Conservation (phyloP, 768 basidiomycete species). For the Mycena maculata region DNA sequence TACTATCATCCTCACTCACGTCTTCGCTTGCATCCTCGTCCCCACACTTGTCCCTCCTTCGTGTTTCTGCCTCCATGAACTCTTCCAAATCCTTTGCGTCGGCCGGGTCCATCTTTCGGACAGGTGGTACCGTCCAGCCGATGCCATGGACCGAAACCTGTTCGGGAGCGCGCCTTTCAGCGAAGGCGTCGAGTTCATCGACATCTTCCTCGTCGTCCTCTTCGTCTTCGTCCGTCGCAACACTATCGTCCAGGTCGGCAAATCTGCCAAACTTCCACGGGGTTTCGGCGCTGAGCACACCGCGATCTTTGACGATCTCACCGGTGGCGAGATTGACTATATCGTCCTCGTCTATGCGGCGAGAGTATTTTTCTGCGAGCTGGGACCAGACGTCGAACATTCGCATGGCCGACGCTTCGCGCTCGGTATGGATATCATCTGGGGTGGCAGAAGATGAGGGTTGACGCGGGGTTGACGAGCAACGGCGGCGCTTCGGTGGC, state of each 20-base stretch:
- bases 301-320: constrained; percentile 75
- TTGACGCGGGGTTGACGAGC: constrained; percentile 57
- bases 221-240: constrained; percentile 49
- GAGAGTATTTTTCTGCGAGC: constrained; percentile 75
- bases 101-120: constrained; percentile 54
- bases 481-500: constrained; percentile 62
- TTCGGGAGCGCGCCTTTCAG: constrained; percentile 40
- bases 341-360: constrained; percentile 81
- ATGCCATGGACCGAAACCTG: constrained; percentile 40
- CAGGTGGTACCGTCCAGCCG: constrained; percentile 53
- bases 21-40: constrained; percentile 51
- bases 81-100: constrained; percentile 74
- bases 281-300: constrained; percentile 62
- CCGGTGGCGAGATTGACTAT: constrained; percentile 76
- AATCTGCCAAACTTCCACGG: constrained; percentile 66
- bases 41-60: constrained; percentile 61
- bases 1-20: constrained; percentile 41
- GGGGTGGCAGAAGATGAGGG: constrained; percentile 53
- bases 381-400: constrained; percentile 73
- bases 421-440: constrained; percentile 62
- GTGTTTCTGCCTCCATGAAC: constrained; percentile 74
- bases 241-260: constrained; percentile 47
- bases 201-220: constrained; percentile 60
- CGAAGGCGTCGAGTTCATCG: constrained; percentile 70
- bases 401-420: constrained; percentile 66